phyloP scores from a whole-genome alignment of 257 asterid genomes.

The Nemophila menziesii region DNA sequence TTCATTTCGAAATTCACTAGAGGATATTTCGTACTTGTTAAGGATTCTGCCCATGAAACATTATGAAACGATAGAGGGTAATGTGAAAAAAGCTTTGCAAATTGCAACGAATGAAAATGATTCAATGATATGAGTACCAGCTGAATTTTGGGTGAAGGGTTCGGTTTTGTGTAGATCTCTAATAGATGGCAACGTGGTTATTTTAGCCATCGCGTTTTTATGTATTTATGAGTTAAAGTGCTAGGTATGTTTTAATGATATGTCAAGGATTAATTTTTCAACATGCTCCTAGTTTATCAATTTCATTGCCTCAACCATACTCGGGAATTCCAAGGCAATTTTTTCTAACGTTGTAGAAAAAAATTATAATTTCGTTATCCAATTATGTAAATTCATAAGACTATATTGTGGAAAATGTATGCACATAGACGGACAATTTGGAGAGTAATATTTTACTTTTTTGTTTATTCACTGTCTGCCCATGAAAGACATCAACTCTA shows the following conservation, averaged over 20 bases:
- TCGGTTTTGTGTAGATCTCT: constrained; percentile 67
- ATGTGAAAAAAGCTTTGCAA: constrained; percentile 84
- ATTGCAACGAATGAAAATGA: constrained; percentile 71
- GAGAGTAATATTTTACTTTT: too few species aligned
- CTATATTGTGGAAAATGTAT: too few species aligned
- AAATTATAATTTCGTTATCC: too few species aligned
- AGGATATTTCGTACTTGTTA: constrained; percentile 89
- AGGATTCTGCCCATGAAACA: constrained; percentile 97
- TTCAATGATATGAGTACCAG: constrained; percentile 67
- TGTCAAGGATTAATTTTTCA: constrained; percentile 33
- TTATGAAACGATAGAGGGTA: constrained; percentile 95
- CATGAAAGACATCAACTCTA: too few species aligned
- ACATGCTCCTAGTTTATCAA: constrained; percentile 97
- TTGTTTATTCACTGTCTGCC: too few species aligned
- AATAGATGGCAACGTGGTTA: too few species aligned
- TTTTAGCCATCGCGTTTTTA: too few species aligned
- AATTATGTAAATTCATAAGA: too few species aligned
- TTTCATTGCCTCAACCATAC: constrained; percentile 77
- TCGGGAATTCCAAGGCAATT: constrained; percentile 69
- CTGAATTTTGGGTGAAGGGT: constrained; percentile 60
- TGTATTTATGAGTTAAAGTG: constrained; percentile 22
- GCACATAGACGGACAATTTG: too few species aligned
- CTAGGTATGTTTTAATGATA: constrained; percentile 22
- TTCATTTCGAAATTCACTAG: constrained; percentile 60
- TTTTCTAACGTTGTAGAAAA: too few species aligned